phyloP scores from a whole-genome alignment of 2,329 filamentous ascomycete genomes.

The Arthrobotrys iridis region DNA sequence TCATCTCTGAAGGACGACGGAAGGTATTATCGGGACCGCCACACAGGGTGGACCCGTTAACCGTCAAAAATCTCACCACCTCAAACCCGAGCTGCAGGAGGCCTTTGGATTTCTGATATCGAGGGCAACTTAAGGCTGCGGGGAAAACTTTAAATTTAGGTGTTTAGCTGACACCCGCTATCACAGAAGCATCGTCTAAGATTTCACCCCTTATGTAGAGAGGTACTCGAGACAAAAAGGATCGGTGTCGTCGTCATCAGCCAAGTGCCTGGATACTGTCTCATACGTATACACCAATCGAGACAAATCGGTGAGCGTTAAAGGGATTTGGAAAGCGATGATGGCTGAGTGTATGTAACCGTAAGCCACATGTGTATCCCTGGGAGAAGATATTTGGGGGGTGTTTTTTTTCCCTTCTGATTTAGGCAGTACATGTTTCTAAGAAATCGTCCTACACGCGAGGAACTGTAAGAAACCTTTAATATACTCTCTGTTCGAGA shows the following conservation, averaged over 20 bases:
- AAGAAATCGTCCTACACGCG: background rate
- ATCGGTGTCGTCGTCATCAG: conserved; percentile 10
- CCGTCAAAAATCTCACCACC: background rate
- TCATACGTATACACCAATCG: conserved; percentile 4
- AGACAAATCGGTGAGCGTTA: conserved; percentile 2
- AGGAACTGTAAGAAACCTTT: background rate
- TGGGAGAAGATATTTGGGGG: background rate
- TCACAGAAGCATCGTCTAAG: background rate
- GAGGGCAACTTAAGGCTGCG: background rate
- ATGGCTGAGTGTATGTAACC: conserved; percentile 7
- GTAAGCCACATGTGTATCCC: conserved; percentile 22
- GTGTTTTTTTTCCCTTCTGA: too few species aligned
- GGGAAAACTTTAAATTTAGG: conserved; percentile 4
- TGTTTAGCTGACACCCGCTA: background rate
- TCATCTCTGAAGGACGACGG: background rate
- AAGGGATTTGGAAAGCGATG: conserved; percentile 1
- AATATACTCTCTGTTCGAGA: background rate
- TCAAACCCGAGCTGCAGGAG: conserved; percentile 30
- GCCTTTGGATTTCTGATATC: background rate
- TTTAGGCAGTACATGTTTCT: background rate
- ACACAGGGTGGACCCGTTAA: background rate
- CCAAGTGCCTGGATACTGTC: conserved; percentile 14
- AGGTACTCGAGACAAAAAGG: background rate
- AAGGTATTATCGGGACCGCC: background rate
- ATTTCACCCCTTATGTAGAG: conserved; percentile 10